A percentile compares a stretch with the other conserved stretches of the same genome.
Evolutionary conservation across 2,329 filamentous ascomycete genomes (phyloP).

Genomic region (Chaetomiaceae sp.): DNA sequence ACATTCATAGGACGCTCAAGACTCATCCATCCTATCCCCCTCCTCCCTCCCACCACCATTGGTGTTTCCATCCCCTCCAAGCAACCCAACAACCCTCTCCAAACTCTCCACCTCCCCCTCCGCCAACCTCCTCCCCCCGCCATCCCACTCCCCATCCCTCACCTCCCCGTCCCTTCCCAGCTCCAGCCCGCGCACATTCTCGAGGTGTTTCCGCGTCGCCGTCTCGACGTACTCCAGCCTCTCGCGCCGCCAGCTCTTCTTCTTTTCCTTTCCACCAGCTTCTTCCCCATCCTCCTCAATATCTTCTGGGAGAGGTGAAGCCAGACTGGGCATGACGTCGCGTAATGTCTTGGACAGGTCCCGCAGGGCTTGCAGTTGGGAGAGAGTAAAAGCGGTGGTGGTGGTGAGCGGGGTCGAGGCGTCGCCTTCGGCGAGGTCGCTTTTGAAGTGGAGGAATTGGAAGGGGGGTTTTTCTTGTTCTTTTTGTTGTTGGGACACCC

Average conservation of each 20-base stretch:
- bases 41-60: too few species aligned
- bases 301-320: neutral
- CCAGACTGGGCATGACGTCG: constrained; percentile 62
- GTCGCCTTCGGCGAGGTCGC: constrained; percentile 48
- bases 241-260: constrained; percentile 62
- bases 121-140: constrained; percentile 45
- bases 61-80: constrained; percentile 38
- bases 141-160: constrained; percentile 61
- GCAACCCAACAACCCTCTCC: constrained; percentile 46
- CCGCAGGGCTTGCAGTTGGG: constrained; percentile 76
- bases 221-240: constrained; percentile 79
- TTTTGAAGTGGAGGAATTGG: constrained; percentile 54
- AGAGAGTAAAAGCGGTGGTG: constrained; percentile 72
- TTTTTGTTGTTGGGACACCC: neutral
- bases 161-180: constrained; percentile 58
- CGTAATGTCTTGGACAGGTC: constrained; percentile 58
- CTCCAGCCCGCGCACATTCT: constrained; percentile 64
- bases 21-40: constrained; percentile 29
- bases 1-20: constrained; percentile 12
- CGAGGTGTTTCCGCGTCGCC: constrained; percentile 71
- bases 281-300: constrained; percentile 30
- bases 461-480: constrained; percentile 36
- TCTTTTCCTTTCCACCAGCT: constrained; percentile 32
- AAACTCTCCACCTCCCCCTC: constrained; percentile 54
- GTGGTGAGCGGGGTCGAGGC: constrained; percentile 58